Conservation (phyloP, 371 early-diverging fungal genomes). For the Apophysomyces variabilis region DNA sequence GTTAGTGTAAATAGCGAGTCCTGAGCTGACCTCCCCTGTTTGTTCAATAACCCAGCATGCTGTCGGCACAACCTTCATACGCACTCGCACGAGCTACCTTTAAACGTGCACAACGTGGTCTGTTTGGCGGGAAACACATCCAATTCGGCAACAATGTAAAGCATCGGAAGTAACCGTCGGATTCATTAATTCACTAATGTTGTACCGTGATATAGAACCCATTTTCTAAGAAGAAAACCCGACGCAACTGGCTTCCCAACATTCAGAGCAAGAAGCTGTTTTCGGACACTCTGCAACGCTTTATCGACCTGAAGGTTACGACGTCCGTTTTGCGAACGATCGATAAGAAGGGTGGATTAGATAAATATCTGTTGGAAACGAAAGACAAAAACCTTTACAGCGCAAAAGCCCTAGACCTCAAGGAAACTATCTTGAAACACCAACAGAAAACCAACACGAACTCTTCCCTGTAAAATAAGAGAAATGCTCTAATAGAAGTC, state of each 20-base stretch:
- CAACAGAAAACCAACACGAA: not conserved
- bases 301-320: slow-evolving; percentile 69
- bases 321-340: slow-evolving; percentile 78
- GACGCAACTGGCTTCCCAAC: slow-evolving; percentile 85
- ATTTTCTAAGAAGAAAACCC: slow-evolving; percentile 79
- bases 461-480: slow-evolving; percentile 5
- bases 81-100: slow-evolving; percentile 64
- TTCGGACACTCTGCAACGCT: slow-evolving; percentile 67
- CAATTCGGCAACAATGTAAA: slow-evolving; percentile 81
- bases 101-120: slow-evolving; percentile 63
- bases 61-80: slow-evolving; percentile 51
- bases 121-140: slow-evolving; percentile 73
- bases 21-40: slow-evolving; percentile 1
- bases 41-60: slow-evolving; percentile 24
- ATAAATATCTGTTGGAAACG: slow-evolving; percentile 76
- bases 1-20: too few relatives aligned
- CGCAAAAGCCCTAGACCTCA: slow-evolving; percentile 56
- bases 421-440: slow-evolving; percentile 20
- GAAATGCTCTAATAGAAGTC: not conserved
- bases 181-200: not conserved
- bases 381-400: slow-evolving; percentile 68
- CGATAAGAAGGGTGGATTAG: slow-evolving; percentile 88
- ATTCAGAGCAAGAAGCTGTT: slow-evolving; percentile 73
- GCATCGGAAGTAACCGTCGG: not conserved
- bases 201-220: slow-evolving; percentile 39